These are phyloP conservation scores for Nannochloris sp. DNA, from an alignment of 139 green algal species.

Conservation along the genomic window DNA sequence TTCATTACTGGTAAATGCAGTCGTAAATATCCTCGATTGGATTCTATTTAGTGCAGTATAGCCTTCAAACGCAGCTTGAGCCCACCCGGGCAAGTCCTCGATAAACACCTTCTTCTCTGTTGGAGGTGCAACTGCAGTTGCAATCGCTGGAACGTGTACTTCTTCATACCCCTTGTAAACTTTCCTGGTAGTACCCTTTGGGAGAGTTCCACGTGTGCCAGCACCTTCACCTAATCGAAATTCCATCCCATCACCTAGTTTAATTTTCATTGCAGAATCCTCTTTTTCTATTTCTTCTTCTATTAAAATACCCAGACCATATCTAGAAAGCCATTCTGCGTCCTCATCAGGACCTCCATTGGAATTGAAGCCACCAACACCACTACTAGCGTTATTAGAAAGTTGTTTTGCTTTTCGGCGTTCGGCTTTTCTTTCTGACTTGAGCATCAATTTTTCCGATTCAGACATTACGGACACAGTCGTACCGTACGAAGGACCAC, in stretches of 20 bases:
- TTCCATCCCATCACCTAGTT: constrained; percentile 34
- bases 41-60: constrained; percentile 95
- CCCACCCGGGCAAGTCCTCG: constrained; percentile 68
- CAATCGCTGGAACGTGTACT: constrained; percentile 66
- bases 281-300: constrained; percentile 13
- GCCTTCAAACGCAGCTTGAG: constrained; percentile 78
- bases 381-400: background rate
- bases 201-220: constrained; percentile 28
- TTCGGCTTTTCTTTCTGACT: constrained; percentile 64
- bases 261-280: constrained; percentile 76
- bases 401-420: constrained; percentile 12
- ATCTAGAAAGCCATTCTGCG: constrained; percentile 37
- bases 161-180: constrained; percentile 83
- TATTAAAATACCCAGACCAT: constrained; percentile 42
- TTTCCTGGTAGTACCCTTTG: constrained; percentile 53
- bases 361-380: background rate
- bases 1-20: constrained; percentile 75
- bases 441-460: constrained; percentile 50
- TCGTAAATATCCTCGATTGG: constrained; percentile 79
- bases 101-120: constrained; percentile 64
- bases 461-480: constrained; percentile 34
- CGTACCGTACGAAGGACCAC: constrained; percentile 30
- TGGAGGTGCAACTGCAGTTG: constrained; percentile 24
- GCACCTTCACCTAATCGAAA: constrained; percentile 42
- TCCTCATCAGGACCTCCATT: constrained; percentile 11